Conservation (phyloP, 495 filamentous ascomycete species). For the Aspergillus coremiiformis region DNA sequence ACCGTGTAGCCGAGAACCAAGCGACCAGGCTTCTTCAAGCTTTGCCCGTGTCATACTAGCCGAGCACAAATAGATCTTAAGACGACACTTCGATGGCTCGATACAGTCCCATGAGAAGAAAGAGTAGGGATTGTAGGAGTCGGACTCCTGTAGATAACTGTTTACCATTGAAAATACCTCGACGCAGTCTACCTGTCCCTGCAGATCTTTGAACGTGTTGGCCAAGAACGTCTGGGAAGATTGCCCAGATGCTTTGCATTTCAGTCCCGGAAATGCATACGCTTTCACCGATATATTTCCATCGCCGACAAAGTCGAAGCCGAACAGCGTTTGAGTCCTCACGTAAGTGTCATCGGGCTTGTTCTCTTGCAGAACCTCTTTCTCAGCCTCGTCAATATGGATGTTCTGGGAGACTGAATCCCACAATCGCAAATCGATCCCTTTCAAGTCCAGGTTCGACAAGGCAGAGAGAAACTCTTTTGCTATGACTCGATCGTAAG, state of each 20-base stretch:
- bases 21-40: conserved; percentile 15
- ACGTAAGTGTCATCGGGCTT: not conserved
- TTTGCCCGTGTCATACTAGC: conserved; percentile 10
- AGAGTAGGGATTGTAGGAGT: conserved; percentile 1
- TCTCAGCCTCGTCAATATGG: not conserved
- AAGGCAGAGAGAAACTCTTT: conserved; percentile 1
- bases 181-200: not conserved
- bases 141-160: conserved; percentile 3
- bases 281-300: conserved; percentile 12
- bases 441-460: not conserved
- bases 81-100: not conserved
- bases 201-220: not conserved
- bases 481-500: conserved; percentile 1
- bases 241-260: not conserved
- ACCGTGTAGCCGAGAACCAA: conserved; percentile 7
- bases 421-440: not conserved
- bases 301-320: conserved; percentile 13
- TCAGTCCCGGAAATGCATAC: conserved; percentile 10
- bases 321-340: conserved; percentile 6
- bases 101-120: conserved; percentile 16
- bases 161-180: conserved; percentile 2
- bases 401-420: not conserved
- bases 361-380: not conserved
- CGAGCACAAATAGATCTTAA: conserved; percentile 13
- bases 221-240: not conserved